phyloP scores from a whole-genome alignment of 495 filamentous ascomycete genomes.

The Pyrenula aspistea region DNA sequence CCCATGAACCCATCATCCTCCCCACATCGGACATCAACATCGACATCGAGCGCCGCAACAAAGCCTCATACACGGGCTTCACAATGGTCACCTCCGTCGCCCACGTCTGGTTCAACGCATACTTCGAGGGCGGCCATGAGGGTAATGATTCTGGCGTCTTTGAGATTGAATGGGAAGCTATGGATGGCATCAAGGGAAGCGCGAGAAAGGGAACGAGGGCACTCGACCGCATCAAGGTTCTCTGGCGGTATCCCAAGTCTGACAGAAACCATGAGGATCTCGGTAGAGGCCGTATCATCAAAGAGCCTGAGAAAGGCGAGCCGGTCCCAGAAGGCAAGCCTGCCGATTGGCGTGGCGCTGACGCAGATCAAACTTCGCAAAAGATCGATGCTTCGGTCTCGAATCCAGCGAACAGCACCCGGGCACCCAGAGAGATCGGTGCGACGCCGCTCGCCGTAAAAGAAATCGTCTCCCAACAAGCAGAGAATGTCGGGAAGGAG shows the following conservation, averaged over 20 bases:
- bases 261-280: constrained; percentile 9
- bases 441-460: constrained; percentile 4
- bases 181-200: constrained; percentile 73
- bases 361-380: constrained; percentile 7
- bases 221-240: constrained; percentile 73
- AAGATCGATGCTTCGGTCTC: neutral
- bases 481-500: constrained; percentile 33
- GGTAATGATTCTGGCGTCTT: constrained; percentile 49
- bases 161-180: constrained; percentile 50
- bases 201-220: constrained; percentile 66
- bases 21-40: constrained; percentile 82
- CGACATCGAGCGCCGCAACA: constrained; percentile 70
- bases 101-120: constrained; percentile 93
- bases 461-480: constrained; percentile 6
- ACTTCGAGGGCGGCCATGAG: constrained; percentile 73
- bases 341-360: constrained; percentile 58
- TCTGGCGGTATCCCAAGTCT: constrained; percentile 49
- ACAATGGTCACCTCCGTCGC: constrained; percentile 88
- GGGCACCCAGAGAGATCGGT: neutral
- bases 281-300: constrained; percentile 30
- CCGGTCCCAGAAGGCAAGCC: constrained; percentile 53
- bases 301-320: constrained; percentile 46
- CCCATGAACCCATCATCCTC: constrained; percentile 49
- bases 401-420: constrained; percentile 1
- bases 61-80: constrained; percentile 57